Evolutionary conservation across 192 early-diverging fungal genomes (phyloP).

Genomic region (Backusella morwellensis): DNA sequence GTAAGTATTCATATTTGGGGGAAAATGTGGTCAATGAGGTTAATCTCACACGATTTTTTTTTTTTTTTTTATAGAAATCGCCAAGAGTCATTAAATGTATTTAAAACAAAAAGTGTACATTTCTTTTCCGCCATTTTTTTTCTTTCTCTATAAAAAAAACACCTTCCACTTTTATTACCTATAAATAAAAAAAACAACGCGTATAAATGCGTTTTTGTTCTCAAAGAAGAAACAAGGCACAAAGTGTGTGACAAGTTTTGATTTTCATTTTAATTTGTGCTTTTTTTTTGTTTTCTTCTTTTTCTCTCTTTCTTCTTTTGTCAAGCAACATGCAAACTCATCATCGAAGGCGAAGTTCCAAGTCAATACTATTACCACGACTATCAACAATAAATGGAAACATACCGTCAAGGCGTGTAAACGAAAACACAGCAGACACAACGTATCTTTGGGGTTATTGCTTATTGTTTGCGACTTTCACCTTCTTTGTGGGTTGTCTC

Average conservation of each 20-base stretch:
- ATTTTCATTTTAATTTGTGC: background rate
- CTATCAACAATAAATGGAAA: slow-evolving; percentile 30
- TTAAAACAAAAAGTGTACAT: background rate
- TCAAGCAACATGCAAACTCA: background rate
- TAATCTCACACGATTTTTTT: background rate
- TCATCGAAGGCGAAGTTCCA: slow-evolving; percentile 22
- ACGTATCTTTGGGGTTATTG: slow-evolving; percentile 68
- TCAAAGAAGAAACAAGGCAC: background rate
- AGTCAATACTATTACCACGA: slow-evolving; percentile 7
- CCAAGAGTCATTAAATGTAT: slow-evolving; percentile 19
- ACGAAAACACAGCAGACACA: slow-evolving; percentile 60
- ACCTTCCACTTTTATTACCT: background rate
- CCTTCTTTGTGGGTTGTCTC: slow-evolving; percentile 59
- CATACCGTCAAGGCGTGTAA: slow-evolving; percentile 52
- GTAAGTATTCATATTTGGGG: slow-evolving; percentile 22
- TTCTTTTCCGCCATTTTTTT: background rate
- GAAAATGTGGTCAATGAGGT: background rate
- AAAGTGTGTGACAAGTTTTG: background rate
- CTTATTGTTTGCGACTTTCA: slow-evolving; percentile 55
- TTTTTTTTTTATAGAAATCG: slow-evolving; percentile 17
- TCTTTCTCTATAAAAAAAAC: background rate
- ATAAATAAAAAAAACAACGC: background rate
- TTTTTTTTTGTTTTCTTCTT: no score
- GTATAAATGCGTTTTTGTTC: background rate
- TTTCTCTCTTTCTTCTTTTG: background rate